Evolutionary conservation across 306 rosid genomes (phyloP), one percentile per base, ranked within the genome.

Genomic region (Trifolium subterraneum): DNA sequence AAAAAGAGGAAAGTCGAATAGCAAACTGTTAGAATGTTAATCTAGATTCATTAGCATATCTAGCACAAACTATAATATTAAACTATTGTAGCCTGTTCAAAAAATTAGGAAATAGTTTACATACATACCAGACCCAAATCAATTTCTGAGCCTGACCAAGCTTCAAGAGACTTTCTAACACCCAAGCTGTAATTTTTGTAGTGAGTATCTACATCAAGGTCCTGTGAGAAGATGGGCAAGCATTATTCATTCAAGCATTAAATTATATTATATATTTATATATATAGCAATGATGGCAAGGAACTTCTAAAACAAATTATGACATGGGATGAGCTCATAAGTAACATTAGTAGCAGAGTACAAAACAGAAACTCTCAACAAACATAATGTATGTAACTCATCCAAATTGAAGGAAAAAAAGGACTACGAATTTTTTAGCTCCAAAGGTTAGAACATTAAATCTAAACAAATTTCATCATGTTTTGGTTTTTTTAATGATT

Each of bases 71-170:
- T 25, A 50, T 29, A 72, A 66, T 47, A 60, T 60, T 27, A 38
- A 66, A 62, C 44, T 50, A 39, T 52, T 38, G 52, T 64, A 64
- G 19, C 20, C 20, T 38, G 48, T 11, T 65, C 41, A n/a, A n/a
- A 71, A 29, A 55, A 58, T 54, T 8, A 51, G 25, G 47, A 59
- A 69, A 45, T 50, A 22, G 35, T 48, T 76, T 64, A 56, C 69
- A 60, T 59, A 59, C 88, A 59, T 94, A 94, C 97, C 97, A 94
- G 88, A 76, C 88, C 93, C 89, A 94, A 81, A 90, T 94, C 96
- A 83, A 91, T 86, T 76, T 88, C 90, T 52, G 86, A 84, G 54
- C 91, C 93, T 75, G 96, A 88, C 98, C 98, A 94, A 62, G 87
- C 96, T 70, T 94, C 97, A 39, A 94, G 96, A 73, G 97, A 91